These are phyloP conservation scores for Fomitopsis serialis DNA, from an alignment of 768 basidiomycete genomes.

Conservation along the genomic window DNA sequence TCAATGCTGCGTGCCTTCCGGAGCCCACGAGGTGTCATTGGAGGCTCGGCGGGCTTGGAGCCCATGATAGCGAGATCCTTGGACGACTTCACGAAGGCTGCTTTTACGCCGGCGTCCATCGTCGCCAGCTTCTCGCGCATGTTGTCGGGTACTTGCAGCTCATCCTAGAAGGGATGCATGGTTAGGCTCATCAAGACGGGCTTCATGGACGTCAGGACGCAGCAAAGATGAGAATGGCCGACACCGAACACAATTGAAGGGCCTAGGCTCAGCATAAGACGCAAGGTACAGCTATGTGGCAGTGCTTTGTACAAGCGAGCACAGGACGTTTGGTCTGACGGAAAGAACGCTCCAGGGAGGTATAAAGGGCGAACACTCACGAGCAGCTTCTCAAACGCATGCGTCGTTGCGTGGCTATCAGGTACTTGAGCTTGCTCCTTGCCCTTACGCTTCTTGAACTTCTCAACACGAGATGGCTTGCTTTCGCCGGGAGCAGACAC, in stretches of 20 bases:
- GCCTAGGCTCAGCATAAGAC: too few species aligned
- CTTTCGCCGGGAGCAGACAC: conserved; percentile 23
- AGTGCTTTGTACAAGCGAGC: too few species aligned
- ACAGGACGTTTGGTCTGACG: too few species aligned
- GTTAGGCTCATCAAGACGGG: too few species aligned
- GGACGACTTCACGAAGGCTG: conserved; percentile 87
- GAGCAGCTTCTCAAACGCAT: conserved; percentile 78
- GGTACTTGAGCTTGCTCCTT: conserved; percentile 29
- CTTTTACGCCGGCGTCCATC: conserved; percentile 84
- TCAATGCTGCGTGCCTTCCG: conserved; percentile 73
- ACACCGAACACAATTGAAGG: too few species aligned
- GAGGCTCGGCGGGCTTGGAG: conserved; percentile 23
- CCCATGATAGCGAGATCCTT: conserved; percentile 49
- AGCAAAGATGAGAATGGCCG: too few species aligned
- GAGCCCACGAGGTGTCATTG: conserved; percentile 49
- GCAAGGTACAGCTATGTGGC: too few species aligned
- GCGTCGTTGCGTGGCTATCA: conserved; percentile 42
- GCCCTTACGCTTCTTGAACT: conserved; percentile 35
- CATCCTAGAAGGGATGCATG: conserved; percentile 68
- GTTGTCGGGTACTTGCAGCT: conserved; percentile 79
- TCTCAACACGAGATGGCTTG: conserved; percentile 36
- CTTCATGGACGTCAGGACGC: neutral
- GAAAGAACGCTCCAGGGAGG: neutral
- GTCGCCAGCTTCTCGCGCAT: conserved; percentile 73
- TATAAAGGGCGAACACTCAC: conserved; percentile 36